Conservation (phyloP, 2,329 filamentous ascomycete species). For the Capronia epimyces region DNA sequence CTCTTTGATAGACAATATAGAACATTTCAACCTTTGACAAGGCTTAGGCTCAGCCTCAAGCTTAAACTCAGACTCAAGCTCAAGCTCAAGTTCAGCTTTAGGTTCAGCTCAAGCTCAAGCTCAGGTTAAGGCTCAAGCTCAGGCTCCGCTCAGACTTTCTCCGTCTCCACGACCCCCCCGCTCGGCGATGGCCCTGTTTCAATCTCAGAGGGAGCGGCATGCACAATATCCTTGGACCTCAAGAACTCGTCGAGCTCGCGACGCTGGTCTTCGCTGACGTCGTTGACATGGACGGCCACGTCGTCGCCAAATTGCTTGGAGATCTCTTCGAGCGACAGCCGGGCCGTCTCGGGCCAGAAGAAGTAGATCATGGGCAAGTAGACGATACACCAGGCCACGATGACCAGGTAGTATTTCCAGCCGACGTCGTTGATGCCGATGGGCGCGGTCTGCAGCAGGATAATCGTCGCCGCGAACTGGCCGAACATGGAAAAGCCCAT, state of each 20-base stretch:
- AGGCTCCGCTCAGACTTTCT: no score
- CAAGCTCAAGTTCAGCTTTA: no score
- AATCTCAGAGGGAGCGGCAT: no score
- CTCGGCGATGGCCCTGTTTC: no score
- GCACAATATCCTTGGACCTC: slow-evolving; percentile 14
- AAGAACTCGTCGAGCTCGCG: slow-evolving; percentile 21
- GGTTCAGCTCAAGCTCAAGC: no score
- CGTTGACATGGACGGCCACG: slow-evolving; percentile 44
- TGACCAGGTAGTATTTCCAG: slow-evolving; percentile 44
- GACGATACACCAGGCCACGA: slow-evolving; percentile 38
- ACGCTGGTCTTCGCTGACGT: slow-evolving; percentile 39
- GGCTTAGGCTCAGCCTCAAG: no score
- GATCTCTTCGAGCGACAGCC: slow-evolving; percentile 44
- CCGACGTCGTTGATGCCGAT: slow-evolving; percentile 43
- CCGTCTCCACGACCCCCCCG: not conserved
- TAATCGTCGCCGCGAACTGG: slow-evolving; percentile 46
- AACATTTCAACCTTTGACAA: no score
- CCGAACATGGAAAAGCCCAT: slow-evolving; percentile 50
- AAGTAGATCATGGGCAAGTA: slow-evolving; percentile 36
- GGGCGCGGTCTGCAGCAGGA: slow-evolving; percentile 45
- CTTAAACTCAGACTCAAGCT: no score
- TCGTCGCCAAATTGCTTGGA: slow-evolving; percentile 48
- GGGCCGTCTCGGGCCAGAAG: slow-evolving; percentile 36
- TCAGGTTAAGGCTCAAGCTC: no score
- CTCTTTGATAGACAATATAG: no score